phyloP scores from a whole-genome alignment of 148 eudicot genomes.

The Cornus kousa region DNA sequence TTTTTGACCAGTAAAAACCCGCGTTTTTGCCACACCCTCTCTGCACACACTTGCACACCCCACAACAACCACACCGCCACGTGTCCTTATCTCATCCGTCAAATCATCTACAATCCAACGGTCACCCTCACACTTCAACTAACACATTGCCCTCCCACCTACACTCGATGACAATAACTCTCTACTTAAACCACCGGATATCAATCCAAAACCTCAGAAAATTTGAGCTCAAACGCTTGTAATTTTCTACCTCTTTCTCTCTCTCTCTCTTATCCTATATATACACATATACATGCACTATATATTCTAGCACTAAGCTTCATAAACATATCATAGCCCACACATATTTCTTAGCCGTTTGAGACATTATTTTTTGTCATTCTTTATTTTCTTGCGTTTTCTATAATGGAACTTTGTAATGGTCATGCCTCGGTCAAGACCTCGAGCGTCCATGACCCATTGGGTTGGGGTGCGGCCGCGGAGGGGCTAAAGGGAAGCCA shows the following conservation, averaged over 20 bases:
- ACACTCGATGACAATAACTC: not conserved
- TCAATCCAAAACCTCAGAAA: constrained; percentile 8
- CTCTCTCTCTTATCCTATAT: not conserved
- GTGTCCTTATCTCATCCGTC: constrained; percentile 12
- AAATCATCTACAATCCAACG: constrained; percentile 14
- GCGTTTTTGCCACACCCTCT: not conserved
- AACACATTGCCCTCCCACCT: constrained; percentile 15
- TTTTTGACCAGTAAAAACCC: not conserved
- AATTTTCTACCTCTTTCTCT: not conserved
- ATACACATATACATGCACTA: not conserved
- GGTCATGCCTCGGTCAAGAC: not conserved
- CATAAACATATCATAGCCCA: not conserved
- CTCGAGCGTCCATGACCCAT: constrained; percentile 9
- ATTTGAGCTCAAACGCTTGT: not conserved
- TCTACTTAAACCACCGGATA: constrained; percentile 18
- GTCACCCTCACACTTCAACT: constrained; percentile 19
- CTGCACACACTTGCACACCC: no score
- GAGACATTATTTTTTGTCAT: not conserved
- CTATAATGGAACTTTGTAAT: not conserved
- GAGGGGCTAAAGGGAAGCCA: constrained; percentile 31
- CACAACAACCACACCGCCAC: not conserved
- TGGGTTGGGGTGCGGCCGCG: constrained; percentile 28
- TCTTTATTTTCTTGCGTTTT: not conserved
- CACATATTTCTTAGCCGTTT: no score
- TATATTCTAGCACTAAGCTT: not conserved